Evolutionary conservation across 306 rosid genomes (phyloP).

Genomic region (Fragaria iinumae): DNA sequence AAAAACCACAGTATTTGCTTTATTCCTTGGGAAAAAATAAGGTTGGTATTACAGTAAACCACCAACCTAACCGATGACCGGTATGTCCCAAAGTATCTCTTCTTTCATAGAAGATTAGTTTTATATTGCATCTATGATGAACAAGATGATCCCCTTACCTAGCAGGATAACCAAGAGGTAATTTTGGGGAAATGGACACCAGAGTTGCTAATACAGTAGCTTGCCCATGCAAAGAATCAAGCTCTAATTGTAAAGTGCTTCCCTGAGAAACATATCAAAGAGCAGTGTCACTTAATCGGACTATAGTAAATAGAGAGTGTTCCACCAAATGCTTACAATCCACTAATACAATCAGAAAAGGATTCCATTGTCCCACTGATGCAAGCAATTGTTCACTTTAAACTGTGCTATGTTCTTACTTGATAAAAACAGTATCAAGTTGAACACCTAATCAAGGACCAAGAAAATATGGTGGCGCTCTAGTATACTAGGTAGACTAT

Average conservation of each 20-base stretch:
- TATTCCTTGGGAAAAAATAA: background rate
- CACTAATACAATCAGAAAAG: background rate
- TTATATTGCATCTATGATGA: background rate
- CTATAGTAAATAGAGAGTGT: background rate
- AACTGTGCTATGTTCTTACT: background rate
- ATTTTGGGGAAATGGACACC: constrained; percentile 82
- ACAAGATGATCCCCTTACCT: constrained; percentile 44
- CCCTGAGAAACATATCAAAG: constrained; percentile 51
- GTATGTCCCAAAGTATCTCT: constrained; percentile 9
- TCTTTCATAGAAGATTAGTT: constrained; percentile 19
- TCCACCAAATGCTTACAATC: background rate
- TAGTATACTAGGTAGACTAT: background rate
- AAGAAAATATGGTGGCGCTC: background rate
- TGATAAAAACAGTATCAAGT: background rate
- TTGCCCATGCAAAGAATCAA: constrained; percentile 90
- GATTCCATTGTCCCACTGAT: background rate
- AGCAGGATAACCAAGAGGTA: constrained; percentile 95
- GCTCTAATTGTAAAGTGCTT: constrained; percentile 71
- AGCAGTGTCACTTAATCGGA: constrained; percentile 22
- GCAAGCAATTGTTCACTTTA: background rate
- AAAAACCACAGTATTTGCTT: background rate
- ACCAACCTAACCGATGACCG: constrained; percentile 10
- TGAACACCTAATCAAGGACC: background rate
- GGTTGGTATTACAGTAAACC: background rate
- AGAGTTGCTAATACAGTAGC: constrained; percentile 90